phyloP scores from a whole-genome alignment of 2,329 filamentous ascomycete genomes.

The Trichoderma afroharzianum region DNA sequence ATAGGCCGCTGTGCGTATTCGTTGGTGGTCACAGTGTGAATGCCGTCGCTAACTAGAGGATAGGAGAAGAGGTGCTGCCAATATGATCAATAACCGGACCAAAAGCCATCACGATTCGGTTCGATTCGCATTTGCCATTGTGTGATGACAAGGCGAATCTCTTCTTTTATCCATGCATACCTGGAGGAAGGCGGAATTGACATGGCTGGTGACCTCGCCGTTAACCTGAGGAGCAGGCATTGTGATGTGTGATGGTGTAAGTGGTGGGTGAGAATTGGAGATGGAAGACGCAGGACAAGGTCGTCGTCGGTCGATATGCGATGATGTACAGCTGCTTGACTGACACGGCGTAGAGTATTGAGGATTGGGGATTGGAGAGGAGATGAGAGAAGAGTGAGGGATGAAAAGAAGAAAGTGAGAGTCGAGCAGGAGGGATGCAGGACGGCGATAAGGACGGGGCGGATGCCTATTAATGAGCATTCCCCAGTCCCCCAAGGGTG shows the following conservation, averaged over 20 bases:
- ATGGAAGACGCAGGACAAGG: neutral
- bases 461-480: constrained; percentile 5
- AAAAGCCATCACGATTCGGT: neutral
- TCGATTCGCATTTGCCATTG: neutral
- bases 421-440: constrained; percentile 7
- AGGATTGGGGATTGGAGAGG: neutral
- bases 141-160: neutral
- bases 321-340: neutral
- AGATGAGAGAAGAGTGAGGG: neutral
- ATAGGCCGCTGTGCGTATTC: constrained; percentile 81
- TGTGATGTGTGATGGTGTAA: constrained; percentile 18
- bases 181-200: constrained; percentile 48
- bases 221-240: constrained; percentile 47
- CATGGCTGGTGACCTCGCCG: constrained; percentile 45
- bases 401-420: neutral
- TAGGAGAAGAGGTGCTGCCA: constrained; percentile 77
- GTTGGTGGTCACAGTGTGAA: constrained; percentile 75
- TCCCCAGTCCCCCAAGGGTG: neutral
- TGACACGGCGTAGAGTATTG: neutral
- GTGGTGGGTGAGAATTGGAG: neutral
- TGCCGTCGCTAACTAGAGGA: constrained; percentile 74
- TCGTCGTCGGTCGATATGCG: neutral
- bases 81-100: neutral
- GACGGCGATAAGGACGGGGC: constrained; percentile 13
- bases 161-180: constrained; percentile 32